Evolutionary conservation across 2,329 filamentous ascomycete genomes (phyloP).

Genomic region (Epichloe typhina): DNA sequence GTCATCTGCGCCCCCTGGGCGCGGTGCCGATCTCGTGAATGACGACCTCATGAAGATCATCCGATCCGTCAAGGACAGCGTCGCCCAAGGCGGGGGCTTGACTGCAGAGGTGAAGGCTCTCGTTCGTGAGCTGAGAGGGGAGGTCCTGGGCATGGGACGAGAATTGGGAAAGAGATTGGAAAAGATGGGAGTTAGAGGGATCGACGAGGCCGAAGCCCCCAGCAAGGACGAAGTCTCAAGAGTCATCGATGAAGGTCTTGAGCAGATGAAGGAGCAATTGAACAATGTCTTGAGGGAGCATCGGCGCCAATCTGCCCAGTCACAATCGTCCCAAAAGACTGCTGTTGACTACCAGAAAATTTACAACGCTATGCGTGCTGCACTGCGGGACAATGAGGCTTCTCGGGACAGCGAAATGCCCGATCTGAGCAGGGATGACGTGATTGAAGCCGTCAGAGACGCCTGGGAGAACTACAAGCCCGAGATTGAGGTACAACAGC

Average conservation of each 20-base stretch:
- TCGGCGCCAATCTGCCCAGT: slow-evolving; percentile 52
- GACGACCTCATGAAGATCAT: slow-evolving; percentile 77
- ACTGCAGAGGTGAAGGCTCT: slow-evolving; percentile 87
- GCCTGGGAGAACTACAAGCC: slow-evolving; percentile 93
- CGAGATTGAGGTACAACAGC: slow-evolving; percentile 79
- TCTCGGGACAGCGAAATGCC: slow-evolving; percentile 23
- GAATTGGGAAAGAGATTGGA: slow-evolving; percentile 83
- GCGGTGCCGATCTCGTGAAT: slow-evolving; percentile 44
- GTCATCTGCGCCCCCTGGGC: slow-evolving; percentile 28
- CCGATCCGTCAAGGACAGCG: slow-evolving; percentile 79
- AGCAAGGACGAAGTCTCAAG: slow-evolving; percentile 57
- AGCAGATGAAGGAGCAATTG: slow-evolving; percentile 75
- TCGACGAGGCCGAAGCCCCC: slow-evolving; percentile 34
- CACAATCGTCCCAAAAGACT: slow-evolving; percentile 46
- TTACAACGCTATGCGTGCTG: slow-evolving; percentile 70
- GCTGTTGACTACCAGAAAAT: slow-evolving; percentile 69
- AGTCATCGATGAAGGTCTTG: slow-evolving; percentile 68
- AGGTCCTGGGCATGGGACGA: slow-evolving; percentile 88
- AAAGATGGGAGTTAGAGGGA: slow-evolving; percentile 38
- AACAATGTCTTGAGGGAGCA: slow-evolving; percentile 66
- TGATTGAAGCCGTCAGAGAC: slow-evolving; percentile 74
- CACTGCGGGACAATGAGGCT: slow-evolving; percentile 49
- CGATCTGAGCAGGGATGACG: slow-evolving; percentile 60
- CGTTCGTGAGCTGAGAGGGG: slow-evolving; percentile 77
- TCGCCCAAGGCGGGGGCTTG: slow-evolving; percentile 74